Base-by-base conservation (phyloP, 129 eudicot genomes). In the Oenanthe sinensis region DNA sequence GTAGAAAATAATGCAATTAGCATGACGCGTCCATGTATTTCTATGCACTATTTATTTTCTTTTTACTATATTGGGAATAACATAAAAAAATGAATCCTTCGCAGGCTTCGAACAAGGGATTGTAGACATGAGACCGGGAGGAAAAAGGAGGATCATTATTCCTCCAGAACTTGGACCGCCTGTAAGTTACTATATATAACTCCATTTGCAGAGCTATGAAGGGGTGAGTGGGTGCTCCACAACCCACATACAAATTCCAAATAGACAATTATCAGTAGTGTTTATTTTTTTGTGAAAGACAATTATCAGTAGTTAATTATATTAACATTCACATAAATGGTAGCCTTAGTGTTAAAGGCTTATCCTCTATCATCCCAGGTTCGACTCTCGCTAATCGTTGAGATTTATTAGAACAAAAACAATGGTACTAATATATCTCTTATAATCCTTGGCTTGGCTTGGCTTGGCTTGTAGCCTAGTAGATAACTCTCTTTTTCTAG, bases 151-250 rank as follows among this genome's bases (percentile, higher is more conserved):
- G 82, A 90, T 96, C 30, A 96, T 96, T 69, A 85, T 96, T 77
- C 99, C 99, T 60, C 99, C 99, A 5, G 97, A 96, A 77, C 97
- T 96, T 77, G 99, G 99, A 81, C 99, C 99, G 28, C 99, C 99
- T 12, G 99, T 96, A 71, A 90, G 99, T 89, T 36, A 33, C 36
- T 33, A 75, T 42, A 77, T 43, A 1, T 40, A 40, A 15, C 74
- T 37, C 24, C 46, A 33, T 15, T 63, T 28, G 42, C 5, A 26
- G 37, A 9, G 17, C 70, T 11, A 24, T 24, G 4, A 26, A 54
- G 8, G 70, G 70, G 70, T 11, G 16, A 24, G 70, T n/a, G 16
- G 70, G 70, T 28, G 39, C 70, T 62, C 37, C 6, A 4, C 72
- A 7, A 28, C 72, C 22, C 8, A 30, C 5, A n/a, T n/a, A 2